phyloP scores from a whole-genome alignment of 2,329 filamentous ascomycete genomes.

The Xylogone sp. region DNA sequence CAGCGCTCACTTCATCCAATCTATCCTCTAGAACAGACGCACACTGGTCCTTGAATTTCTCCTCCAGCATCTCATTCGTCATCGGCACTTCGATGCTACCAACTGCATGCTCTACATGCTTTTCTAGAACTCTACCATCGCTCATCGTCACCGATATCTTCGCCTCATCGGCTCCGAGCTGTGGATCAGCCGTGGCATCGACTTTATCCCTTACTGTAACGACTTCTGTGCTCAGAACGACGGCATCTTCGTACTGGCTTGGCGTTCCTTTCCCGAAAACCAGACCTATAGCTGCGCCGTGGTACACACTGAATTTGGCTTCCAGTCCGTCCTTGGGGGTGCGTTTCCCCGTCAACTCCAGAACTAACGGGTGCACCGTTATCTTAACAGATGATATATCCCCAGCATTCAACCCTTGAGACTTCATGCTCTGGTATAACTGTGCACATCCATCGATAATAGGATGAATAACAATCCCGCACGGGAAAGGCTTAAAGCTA shows the following conservation, averaged over 20 bases:
- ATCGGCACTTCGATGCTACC: slow-evolving; percentile 46
- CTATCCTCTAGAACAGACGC: slow-evolving; percentile 35
- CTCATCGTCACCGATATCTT: slow-evolving; percentile 33
- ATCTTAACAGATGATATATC: slow-evolving; percentile 37
- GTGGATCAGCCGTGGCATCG: slow-evolving; percentile 36
- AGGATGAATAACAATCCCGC: slow-evolving; percentile 54
- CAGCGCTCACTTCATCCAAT: slow-evolving; percentile 30
- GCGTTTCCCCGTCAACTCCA: slow-evolving; percentile 49
- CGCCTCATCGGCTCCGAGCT: slow-evolving; percentile 38
- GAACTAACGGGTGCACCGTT: slow-evolving; percentile 46
- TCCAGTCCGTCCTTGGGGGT: slow-evolving; percentile 45
- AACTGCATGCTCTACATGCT: slow-evolving; percentile 45
- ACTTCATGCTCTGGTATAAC: slow-evolving; percentile 35
- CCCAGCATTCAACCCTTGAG: slow-evolving; percentile 24
- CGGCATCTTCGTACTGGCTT: slow-evolving; percentile 43
- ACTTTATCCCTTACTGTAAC: slow-evolving; percentile 41
- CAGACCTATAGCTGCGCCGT: slow-evolving; percentile 47
- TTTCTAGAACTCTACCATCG: slow-evolving; percentile 34
- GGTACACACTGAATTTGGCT: slow-evolving; percentile 52
- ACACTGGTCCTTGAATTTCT: slow-evolving; percentile 48
- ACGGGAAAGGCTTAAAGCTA: slow-evolving; percentile 54
- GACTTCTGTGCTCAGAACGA: slow-evolving; percentile 39
- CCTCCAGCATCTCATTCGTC: slow-evolving; percentile 39
- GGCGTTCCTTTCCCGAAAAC: slow-evolving; percentile 48
- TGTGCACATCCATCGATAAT: slow-evolving; percentile 49